Percentiles rank a stretch among this genome's conserved stretches.
phyloP scores from a whole-genome alignment of 805 yeast species.

The Wickerhamiella spandovensis region DNA sequence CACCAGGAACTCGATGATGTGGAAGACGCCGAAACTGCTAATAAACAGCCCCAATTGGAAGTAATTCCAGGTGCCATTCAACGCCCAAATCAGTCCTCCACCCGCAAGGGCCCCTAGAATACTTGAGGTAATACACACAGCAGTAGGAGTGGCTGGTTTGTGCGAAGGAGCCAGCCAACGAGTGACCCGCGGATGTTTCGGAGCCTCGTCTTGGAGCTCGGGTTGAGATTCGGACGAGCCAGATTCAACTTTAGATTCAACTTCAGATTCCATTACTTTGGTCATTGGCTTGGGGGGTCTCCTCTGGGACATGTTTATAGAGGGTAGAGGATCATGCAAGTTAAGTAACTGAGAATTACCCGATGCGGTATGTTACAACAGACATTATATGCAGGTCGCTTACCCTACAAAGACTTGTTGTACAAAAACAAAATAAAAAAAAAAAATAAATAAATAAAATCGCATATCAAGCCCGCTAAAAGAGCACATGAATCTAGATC shows the following conservation, averaged over 20 bases:
- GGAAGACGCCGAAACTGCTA: conserved; percentile 46
- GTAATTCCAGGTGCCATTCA: conserved; percentile 3
- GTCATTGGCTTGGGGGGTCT: neutral
- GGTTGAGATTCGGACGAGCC: too few relatives aligned
- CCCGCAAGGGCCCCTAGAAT: conserved; percentile 21
- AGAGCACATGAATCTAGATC: too few relatives aligned
- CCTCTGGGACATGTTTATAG: neutral
- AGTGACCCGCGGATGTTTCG: neutral
- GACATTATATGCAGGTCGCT: neutral
- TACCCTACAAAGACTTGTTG: too few relatives aligned
- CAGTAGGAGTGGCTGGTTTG: conserved; percentile 17
- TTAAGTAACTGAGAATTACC: neutral
- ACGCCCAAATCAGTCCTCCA: conserved; percentile 8
- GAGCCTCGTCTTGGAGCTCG: too few relatives aligned
- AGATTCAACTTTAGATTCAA: too few relatives aligned
- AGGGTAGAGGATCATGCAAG: neutral
- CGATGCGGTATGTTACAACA: neutral
- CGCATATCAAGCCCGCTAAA: too few relatives aligned
- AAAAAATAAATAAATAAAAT: too few relatives aligned
- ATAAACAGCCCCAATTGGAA: conserved; percentile 36
- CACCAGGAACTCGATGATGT: conserved; percentile 65
- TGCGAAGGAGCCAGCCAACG: conserved; percentile 2
- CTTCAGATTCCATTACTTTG: neutral
- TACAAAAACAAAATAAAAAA: too few relatives aligned
- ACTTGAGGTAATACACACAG: conserved; percentile 21